Conservation (phyloP, 202 grass and related monocot genomes). For the Cymbopogon flexuosus region DNA sequence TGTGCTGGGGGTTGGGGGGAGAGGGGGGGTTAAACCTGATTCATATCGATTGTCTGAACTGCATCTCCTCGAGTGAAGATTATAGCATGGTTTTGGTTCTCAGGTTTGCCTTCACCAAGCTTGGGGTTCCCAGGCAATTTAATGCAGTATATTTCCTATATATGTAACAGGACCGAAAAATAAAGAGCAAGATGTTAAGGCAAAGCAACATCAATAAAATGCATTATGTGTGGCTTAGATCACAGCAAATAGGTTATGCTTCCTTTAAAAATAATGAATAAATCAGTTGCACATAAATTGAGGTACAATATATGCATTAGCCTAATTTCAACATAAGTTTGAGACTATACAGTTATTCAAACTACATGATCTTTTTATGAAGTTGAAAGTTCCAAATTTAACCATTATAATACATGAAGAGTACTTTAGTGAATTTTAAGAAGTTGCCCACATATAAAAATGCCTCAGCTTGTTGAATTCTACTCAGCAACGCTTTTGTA, state of each 20-base stretch:
- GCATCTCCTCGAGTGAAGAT: slow-evolving; percentile 89
- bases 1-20: not conserved
- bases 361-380: not conserved
- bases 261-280: not conserved
- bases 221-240: slow-evolving; percentile 5
- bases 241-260: not conserved
- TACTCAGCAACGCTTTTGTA: not conserved
- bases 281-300: not conserved
- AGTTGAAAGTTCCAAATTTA: not conserved
- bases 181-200: slow-evolving; percentile 24
- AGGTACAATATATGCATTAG: not conserved
- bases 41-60: slow-evolving; percentile 92
- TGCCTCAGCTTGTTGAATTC: not conserved
- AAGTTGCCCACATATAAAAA: not conserved
- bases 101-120: slow-evolving; percentile 92
- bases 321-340: not conserved
- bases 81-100: slow-evolving; percentile 97
- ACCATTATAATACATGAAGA: not conserved
- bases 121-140: slow-evolving; percentile 88
- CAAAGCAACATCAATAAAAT: slow-evolving; percentile 24
- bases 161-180: slow-evolving; percentile 9
- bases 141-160: slow-evolving; percentile 88
- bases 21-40: slow-evolving; percentile 54
- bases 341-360: not conserved
- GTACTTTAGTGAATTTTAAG: not conserved